Evolutionary conservation across 2,329 filamentous ascomycete species (phyloP).

Genomic region (Ceratocystis diversiconidia): DNA sequence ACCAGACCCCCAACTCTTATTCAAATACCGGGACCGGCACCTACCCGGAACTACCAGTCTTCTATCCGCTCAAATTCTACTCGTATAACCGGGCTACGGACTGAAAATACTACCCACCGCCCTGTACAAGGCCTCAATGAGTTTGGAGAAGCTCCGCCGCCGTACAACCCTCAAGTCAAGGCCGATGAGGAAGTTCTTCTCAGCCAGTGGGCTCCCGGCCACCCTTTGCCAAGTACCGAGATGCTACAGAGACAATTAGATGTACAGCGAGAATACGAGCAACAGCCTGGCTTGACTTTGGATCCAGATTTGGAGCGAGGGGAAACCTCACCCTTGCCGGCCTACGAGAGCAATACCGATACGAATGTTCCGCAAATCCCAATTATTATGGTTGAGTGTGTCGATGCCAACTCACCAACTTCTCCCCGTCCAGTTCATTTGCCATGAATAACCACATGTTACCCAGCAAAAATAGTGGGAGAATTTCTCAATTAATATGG

Average conservation of each 20-base stretch:
- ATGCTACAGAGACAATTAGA: conserved; percentile 22
- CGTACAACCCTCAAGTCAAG: conserved; percentile 9
- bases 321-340: background rate
- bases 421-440: background rate
- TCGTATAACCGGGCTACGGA: background rate
- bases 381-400: background rate
- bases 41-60: background rate
- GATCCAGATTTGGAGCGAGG: background rate
- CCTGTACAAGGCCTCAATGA: conserved; percentile 9
- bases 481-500: background rate
- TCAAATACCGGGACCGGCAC: background rate
- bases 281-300: background rate
- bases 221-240: conserved; percentile 18
- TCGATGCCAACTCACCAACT: background rate
- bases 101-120: background rate
- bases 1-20: background rate
- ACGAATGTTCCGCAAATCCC: background rate
- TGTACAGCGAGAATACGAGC: conserved; percentile 7
- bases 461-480: background rate
- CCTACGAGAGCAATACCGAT: background rate
- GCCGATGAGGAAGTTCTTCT: conserved; percentile 17
- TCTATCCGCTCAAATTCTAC: background rate
- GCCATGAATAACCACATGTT: conserved; percentile 9
- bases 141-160: conserved; percentile 12
- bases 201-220: conserved; percentile 8